Evolutionary conservation across 2,329 filamentous ascomycete genomes (phyloP), one percentile per base, ranked within the genome.

Genomic region (Teratosphaeria viscida): DNA sequence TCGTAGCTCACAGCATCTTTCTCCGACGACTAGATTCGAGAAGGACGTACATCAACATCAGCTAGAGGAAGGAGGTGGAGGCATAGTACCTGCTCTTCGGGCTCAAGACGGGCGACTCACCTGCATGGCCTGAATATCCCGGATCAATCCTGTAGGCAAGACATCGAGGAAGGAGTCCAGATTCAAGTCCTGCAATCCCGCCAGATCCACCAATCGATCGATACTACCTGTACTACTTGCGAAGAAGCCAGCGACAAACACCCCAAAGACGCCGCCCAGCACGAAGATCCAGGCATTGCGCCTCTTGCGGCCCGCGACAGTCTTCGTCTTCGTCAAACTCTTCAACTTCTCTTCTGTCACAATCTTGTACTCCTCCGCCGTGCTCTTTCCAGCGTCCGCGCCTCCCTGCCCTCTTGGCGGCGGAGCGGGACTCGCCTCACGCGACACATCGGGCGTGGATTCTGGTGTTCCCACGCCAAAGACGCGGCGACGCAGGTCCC

Each of bases 1-100:
- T 99, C 94, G 75, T 96, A 96, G 68, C 88, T 88, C 64, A 95
- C 87, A 52, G 90, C 84, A 66, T 95, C 90, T 65, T 90, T 87
- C 75, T 97, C 92, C 68, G 88, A 86, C 78, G 90, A 89, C 87
- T 88, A 73, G 10, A 49, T 23, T 49, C n/a, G 5, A 49, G 66
- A 67, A 62, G 39, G 59, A 62, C 64, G 70, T 65, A 52, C 11
- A 68, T 71, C 66, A 69, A 64, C 61, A 61, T 60, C 62, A 75
- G 61, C 60, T 61, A 54, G 34, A 53, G 55, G 19, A 54, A 53
- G 39, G 23, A 37, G 52, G 47, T 10, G 57, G 54, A 34, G 49
- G 55, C 34, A 19, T 11, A 37, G 19, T 39, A 19, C 23, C 16
- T 19, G 52, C 35, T 47, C 55, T 16, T 23, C 8, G 54, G 29